A percentile compares a stretch with the other conserved stretches of the same genome.
Evolutionary conservation across 2,329 filamentous ascomycete species (phyloP).

Genomic region (Neofusicoccum umdonicola): DNA sequence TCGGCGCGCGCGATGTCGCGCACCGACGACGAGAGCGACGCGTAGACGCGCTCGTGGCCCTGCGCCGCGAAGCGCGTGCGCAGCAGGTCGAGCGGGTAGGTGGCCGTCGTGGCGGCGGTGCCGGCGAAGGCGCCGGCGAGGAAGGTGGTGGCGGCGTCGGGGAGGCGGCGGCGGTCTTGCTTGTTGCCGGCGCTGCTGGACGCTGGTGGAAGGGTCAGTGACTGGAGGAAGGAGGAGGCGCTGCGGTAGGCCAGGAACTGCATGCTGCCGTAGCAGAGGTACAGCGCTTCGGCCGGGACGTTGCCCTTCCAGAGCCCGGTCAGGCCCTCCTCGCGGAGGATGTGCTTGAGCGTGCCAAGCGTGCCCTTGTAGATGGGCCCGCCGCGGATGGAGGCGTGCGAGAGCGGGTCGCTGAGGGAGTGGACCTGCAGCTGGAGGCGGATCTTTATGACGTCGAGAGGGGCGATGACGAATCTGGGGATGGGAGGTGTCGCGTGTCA

Average conservation of each 20-base stretch:
- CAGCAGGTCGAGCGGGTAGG: conserved; percentile 90
- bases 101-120: conserved; percentile 74
- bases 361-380: conserved; percentile 69
- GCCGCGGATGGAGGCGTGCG: conserved; percentile 44
- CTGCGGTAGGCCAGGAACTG: conserved; percentile 90
- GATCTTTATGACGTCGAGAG: conserved; percentile 97
- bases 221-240: conserved; percentile 64
- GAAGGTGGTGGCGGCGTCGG: conserved; percentile 73
- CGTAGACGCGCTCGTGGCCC: conserved; percentile 76
- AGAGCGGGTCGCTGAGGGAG: conserved; percentile 72
- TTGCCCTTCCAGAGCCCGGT: conserved; percentile 96
- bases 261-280: conserved; percentile 82
- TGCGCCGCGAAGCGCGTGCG: conserved; percentile 97
- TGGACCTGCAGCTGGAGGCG: conserved; percentile 90
- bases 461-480: conserved; percentile 84
- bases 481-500: background rate
- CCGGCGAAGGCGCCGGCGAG: conserved; percentile 80
- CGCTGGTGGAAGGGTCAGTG: conserved; percentile 43
- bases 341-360: conserved; percentile 70
- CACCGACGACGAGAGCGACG: conserved; percentile 66
- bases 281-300: conserved; percentile 89
- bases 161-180: conserved; percentile 43
- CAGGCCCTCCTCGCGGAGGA: conserved; percentile 77
- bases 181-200: background rate
- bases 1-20: conserved; percentile 72